These are phyloP conservation scores for Mucor saturninus DNA, from an alignment of 371 early-diverging fungal species.

Conservation along the genomic window DNA sequence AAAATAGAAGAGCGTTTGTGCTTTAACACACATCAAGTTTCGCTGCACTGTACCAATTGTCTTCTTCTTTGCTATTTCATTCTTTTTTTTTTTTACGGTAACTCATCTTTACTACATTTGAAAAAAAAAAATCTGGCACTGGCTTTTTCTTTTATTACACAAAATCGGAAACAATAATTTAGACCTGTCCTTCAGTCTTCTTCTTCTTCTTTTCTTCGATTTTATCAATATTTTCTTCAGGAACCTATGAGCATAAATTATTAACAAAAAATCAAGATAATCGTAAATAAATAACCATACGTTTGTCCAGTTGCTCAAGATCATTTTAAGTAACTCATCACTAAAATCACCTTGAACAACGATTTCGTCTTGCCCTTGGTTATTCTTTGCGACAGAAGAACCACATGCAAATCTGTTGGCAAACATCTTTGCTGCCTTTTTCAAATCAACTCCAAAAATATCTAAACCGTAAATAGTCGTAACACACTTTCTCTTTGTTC, in stretches of 20 bases:
- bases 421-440: conserved; percentile 93
- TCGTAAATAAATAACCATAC: conserved; percentile 34
- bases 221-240: conserved; percentile 69
- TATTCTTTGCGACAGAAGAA: conserved; percentile 90
- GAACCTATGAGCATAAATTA: conserved; percentile 43
- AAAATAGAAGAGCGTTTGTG: no score
- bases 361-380: conserved; percentile 90
- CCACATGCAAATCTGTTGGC: conserved; percentile 93
- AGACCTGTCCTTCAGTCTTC: conserved; percentile 26
- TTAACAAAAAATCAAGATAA: not conserved
- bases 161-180: not conserved
- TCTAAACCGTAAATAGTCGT: conserved; percentile 81
- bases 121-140: not conserved
- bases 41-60: no score
- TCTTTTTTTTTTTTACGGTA: no score
- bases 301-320: conserved; percentile 63
- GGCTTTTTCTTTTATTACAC: not conserved
- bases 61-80: no score
- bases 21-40: no score
- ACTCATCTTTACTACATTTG: no score
- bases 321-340: conserved; percentile 78
- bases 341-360: conserved; percentile 91
- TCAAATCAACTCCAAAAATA: conserved; percentile 87
- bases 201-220: conserved; percentile 72
- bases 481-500: conserved; percentile 91